These are phyloP conservation scores for Colletotrichum sp. DNA, from an alignment of 2,329 filamentous ascomycete species.

Conservation along the genomic window DNA sequence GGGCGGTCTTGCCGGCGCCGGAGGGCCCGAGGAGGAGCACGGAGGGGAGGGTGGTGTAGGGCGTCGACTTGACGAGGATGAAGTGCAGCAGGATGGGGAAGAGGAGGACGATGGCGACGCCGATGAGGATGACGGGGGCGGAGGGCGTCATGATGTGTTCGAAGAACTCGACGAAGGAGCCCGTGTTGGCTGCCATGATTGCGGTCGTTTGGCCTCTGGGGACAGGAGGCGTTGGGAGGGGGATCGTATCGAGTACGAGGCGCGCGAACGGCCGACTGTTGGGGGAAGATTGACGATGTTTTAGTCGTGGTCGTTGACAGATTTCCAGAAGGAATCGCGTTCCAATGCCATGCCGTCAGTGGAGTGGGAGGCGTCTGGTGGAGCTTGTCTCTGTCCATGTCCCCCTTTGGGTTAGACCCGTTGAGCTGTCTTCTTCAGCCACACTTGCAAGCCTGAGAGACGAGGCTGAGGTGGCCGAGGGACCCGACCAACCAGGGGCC, in stretches of 20 bases:
- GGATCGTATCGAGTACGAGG: not conserved
- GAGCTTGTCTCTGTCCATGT: not conserved
- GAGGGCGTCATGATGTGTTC: constrained; percentile 66
- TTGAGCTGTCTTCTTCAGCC: not conserved
- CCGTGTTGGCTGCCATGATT: constrained; percentile 34
- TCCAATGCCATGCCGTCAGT: not conserved
- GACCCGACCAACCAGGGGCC: not conserved
- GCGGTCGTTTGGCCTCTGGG: not conserved
- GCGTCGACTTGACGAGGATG: constrained; percentile 70
- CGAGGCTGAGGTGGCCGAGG: constrained; percentile 6
- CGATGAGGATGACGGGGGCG: constrained; percentile 66
- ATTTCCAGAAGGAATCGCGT: constrained; percentile 16
- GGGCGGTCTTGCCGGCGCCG: constrained; percentile 84
- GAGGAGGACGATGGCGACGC: constrained; percentile 72
- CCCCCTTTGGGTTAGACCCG: not conserved
- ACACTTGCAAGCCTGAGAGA: not conserved
- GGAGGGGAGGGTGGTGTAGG: constrained; percentile 73
- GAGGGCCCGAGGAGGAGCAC: constrained; percentile 84
- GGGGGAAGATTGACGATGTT: not conserved
- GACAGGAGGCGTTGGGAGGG: not conserved
- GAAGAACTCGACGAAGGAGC: constrained; percentile 43
- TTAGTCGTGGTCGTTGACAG: constrained; percentile 18
- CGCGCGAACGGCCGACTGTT: constrained; percentile 9
- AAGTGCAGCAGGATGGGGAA: constrained; percentile 80
- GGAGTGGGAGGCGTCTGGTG: not conserved